Percentiles rank a stretch among this genome's conserved stretches.
Conservation (phyloP, 495 filamentous ascomycete species). For the Neurospora sp. region DNA sequence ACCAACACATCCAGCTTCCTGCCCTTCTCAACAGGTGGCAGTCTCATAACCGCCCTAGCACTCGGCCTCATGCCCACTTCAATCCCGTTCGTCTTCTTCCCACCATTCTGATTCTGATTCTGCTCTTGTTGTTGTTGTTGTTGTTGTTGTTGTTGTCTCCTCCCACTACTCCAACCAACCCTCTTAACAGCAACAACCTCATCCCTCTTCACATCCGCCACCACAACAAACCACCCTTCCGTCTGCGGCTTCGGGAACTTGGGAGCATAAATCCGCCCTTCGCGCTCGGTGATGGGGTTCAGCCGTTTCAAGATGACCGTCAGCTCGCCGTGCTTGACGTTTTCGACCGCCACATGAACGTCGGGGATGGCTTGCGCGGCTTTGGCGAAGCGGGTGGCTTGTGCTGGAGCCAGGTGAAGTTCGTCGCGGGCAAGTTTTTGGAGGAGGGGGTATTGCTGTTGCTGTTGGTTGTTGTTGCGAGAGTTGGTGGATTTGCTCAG, state of each 20-base stretch:
- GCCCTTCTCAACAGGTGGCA: slow-evolving; percentile 38
- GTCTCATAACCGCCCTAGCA: slow-evolving; percentile 48
- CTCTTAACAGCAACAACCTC: slow-evolving; percentile 81
- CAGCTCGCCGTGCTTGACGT: slow-evolving; percentile 50
- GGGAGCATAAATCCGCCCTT: slow-evolving; percentile 71
- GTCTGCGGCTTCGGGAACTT: slow-evolving; percentile 89
- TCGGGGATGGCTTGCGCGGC: slow-evolving; percentile 54
- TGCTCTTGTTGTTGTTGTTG: no score
- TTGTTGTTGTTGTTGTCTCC: slow-evolving; percentile 1
- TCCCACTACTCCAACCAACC: slow-evolving; percentile 53
- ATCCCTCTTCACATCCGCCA: slow-evolving; percentile 53
- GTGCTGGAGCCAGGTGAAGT: slow-evolving; percentile 25
- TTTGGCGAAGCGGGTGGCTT: slow-evolving; percentile 40
- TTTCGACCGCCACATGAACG: slow-evolving; percentile 51
- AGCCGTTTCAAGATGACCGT: slow-evolving; percentile 53
- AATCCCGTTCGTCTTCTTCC: slow-evolving; percentile 6
- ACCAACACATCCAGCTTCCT: slow-evolving; percentile 60
- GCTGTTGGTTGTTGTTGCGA: slow-evolving; percentile 13
- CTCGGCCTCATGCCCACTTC: slow-evolving; percentile 27
- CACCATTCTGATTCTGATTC: background rate
- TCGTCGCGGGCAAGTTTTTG: slow-evolving; percentile 26
- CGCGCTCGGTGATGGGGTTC: slow-evolving; percentile 52
- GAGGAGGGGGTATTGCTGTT: slow-evolving; percentile 25
- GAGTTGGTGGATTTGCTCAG: slow-evolving; percentile 5
- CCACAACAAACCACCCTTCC: slow-evolving; percentile 83